These are phyloP conservation scores for Ophiostoma quercus DNA, from an alignment of 2,329 filamentous ascomycete genomes.

Conservation along the genomic window DNA sequence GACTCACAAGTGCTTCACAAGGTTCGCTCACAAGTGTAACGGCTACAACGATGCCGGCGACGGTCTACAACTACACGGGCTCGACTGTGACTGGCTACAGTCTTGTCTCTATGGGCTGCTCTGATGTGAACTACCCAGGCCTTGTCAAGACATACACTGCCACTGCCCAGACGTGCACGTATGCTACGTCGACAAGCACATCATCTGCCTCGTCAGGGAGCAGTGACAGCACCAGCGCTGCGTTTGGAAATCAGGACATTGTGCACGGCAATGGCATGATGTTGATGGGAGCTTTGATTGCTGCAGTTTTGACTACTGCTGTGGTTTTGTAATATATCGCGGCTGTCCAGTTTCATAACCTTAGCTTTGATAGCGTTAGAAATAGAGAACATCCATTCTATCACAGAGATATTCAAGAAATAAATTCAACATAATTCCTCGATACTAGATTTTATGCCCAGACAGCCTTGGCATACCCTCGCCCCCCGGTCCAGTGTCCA, in stretches of 20 bases:
- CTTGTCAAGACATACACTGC: conserved; percentile 3
- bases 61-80: conserved; percentile 52
- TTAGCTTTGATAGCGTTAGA: neutral
- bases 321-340: neutral
- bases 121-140: neutral
- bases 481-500: neutral
- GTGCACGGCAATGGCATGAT: neutral
- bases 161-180: neutral
- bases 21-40: neutral
- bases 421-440: too few relatives aligned
- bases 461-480: neutral
- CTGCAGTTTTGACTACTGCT: neutral
- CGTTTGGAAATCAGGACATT: neutral
- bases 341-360: neutral
- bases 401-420: neutral
- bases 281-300: neutral
- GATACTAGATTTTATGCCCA: neutral
- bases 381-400: neutral
- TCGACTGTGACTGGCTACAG: conserved; percentile 69
- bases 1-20: neutral
- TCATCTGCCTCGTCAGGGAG: neutral
- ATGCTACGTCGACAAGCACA: neutral
- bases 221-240: neutral
- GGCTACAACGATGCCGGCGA: conserved; percentile 40
- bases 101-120: conserved; percentile 52